Conservation (phyloP, 805 yeast species). For the Metschnikowia amazonensis region DNA sequence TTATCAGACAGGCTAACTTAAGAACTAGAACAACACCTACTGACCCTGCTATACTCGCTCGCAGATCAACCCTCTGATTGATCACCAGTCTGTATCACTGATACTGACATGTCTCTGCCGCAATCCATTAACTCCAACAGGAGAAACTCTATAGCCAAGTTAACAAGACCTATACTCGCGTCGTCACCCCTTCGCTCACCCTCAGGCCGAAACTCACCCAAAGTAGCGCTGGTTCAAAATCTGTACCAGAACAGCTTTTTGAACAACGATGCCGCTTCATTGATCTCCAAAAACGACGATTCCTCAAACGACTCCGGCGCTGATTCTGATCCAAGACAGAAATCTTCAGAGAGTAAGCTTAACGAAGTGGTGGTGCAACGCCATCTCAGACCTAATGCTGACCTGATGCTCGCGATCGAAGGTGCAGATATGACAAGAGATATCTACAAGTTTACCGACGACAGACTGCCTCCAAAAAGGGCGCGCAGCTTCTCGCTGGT, state of each 20-base stretch:
- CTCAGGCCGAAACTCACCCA: slow-evolving; percentile 11
- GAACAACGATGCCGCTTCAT: slow-evolving; percentile 10
- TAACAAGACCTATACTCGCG: slow-evolving; percentile 12
- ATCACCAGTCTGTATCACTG: too few relatives aligned
- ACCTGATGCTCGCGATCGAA: slow-evolving; percentile 12
- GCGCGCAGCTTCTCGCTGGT: slow-evolving; percentile 17
- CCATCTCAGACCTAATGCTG: slow-evolving; percentile 14
- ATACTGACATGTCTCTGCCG: slow-evolving; percentile 20
- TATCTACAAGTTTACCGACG: slow-evolving; percentile 13
- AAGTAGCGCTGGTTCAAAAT: background rate
- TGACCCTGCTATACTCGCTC: too few relatives aligned
- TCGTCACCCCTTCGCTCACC: slow-evolving; percentile 10
- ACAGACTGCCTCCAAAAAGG: slow-evolving; percentile 11
- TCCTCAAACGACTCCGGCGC: slow-evolving; percentile 10
- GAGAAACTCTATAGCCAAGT: slow-evolving; percentile 16
- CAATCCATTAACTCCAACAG: slow-evolving; percentile 13
- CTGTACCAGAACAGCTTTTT: slow-evolving; percentile 15
- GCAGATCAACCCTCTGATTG: too few relatives aligned
- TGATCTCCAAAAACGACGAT: slow-evolving; percentile 6
- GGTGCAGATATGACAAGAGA: slow-evolving; percentile 21
- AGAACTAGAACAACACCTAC: too few relatives aligned
- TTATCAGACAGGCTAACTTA: too few relatives aligned
- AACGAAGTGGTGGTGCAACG: slow-evolving; percentile 13
- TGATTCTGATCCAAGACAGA: slow-evolving; percentile 2
- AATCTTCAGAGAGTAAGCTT: slow-evolving; percentile 5